These are phyloP conservation scores for Suillus lakei DNA, from an alignment of 768 basidiomycete species.

Conservation along the genomic window DNA sequence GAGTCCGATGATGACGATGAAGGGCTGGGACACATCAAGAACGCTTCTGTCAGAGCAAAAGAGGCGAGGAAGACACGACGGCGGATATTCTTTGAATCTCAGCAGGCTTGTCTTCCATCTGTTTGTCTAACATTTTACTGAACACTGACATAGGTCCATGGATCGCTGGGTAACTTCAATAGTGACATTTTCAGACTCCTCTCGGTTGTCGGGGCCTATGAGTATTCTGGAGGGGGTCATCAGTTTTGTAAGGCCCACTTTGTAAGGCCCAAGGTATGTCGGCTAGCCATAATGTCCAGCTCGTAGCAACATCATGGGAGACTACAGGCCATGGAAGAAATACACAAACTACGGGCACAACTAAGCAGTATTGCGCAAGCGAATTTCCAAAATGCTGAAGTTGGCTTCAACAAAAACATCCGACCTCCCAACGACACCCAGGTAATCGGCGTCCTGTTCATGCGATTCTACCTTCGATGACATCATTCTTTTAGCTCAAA, in stretches of 20 bases:
- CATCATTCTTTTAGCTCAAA: slow-evolving; percentile 67
- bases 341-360: slow-evolving; percentile 91
- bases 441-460: slow-evolving; percentile 42
- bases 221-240: slow-evolving; percentile 82
- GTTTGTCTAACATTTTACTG: slow-evolving; percentile 7
- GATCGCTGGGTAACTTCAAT: slow-evolving; percentile 74
- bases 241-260: slow-evolving; percentile 90
- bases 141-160: slow-evolving; percentile 59
- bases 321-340: slow-evolving; percentile 94
- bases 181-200: slow-evolving; percentile 90
- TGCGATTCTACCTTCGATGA: slow-evolving; percentile 4
- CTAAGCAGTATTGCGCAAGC: slow-evolving; percentile 82
- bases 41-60: slow-evolving; percentile 52
- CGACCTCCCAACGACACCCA: slow-evolving; percentile 80
- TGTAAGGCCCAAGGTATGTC: slow-evolving; percentile 79
- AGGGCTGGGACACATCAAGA: slow-evolving; percentile 50
- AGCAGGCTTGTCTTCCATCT: slow-evolving; percentile 56
- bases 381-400: slow-evolving; percentile 71
- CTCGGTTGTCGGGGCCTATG: slow-evolving; percentile 96
- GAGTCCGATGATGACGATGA: slow-evolving; percentile 43
- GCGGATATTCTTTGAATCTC: slow-evolving; percentile 82
- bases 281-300: neutral
- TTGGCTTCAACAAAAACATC: slow-evolving; percentile 67
- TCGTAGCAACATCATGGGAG: slow-evolving; percentile 7
- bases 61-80: slow-evolving; percentile 65